These are phyloP conservation scores for Mercurialis annua DNA, from an alignment of 345 rosid species.

Conservation along the genomic window DNA sequence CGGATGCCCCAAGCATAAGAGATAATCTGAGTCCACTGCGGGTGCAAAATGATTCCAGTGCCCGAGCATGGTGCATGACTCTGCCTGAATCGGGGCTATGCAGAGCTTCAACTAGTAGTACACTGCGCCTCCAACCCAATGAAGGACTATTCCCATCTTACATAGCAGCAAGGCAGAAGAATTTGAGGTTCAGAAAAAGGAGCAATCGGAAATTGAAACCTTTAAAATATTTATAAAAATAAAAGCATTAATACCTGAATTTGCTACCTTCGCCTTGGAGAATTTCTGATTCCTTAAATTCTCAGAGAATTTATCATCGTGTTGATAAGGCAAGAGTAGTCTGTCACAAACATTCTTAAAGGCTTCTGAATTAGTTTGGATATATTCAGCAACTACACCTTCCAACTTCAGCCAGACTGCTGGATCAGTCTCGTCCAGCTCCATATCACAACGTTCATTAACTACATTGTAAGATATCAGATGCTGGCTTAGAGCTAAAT, in stretches of 20 bases:
- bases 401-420: slow-evolving; percentile 89
- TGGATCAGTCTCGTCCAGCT: slow-evolving; percentile 98
- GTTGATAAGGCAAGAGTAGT: slow-evolving; percentile 69
- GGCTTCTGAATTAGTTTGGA: slow-evolving; percentile 61
- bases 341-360: slow-evolving; percentile 71
- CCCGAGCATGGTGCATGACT: slow-evolving; percentile 76
- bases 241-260: slow-evolving; percentile 36
- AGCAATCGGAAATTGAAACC: slow-evolving; percentile 7
- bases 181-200: slow-evolving; percentile 22
- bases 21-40: slow-evolving; percentile 67
- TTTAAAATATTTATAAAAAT: background rate
- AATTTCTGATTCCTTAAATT: slow-evolving; percentile 48
- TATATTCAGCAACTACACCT: slow-evolving; percentile 76
- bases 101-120: slow-evolving; percentile 89
- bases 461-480: slow-evolving; percentile 42
- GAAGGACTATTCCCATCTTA: slow-evolving; percentile 65
- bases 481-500: slow-evolving; percentile 15
- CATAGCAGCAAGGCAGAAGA: slow-evolving; percentile 23
- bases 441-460: slow-evolving; percentile 97
- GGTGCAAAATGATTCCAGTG: slow-evolving; percentile 82
- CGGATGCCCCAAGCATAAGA: slow-evolving; percentile 52
- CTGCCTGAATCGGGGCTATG: slow-evolving; percentile 87
- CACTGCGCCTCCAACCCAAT: slow-evolving; percentile 93
- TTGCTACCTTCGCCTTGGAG: slow-evolving; percentile 32
- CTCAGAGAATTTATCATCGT: slow-evolving; percentile 67